Percentiles rank a stretch among this genome's conserved stretches.
Conservation (phyloP, 2,329 filamentous ascomycete species). For the Aspergillus luchuensis region DNA sequence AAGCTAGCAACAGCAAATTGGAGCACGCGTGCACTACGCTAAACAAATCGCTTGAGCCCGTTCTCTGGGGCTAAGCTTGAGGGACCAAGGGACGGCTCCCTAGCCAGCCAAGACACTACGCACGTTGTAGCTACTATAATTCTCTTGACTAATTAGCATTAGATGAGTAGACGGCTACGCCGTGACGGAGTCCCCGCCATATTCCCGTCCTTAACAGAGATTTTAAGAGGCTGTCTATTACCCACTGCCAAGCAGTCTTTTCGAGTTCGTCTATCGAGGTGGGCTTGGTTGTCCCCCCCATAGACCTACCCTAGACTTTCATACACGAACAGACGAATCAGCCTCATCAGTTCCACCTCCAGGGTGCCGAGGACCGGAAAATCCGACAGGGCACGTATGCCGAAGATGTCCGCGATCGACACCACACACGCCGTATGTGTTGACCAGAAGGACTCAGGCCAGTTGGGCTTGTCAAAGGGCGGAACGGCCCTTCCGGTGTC, state of each 20-base stretch:
- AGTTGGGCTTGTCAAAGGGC: not conserved
- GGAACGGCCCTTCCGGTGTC: constrained; percentile 4
- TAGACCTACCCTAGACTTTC: not conserved
- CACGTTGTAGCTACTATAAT: not conserved
- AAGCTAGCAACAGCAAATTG: not conserved
- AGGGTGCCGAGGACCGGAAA: not conserved
- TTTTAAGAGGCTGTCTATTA: not conserved
- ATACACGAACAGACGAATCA: constrained; percentile 4
- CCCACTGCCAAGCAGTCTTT: constrained; percentile 6
- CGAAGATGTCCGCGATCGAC: constrained; percentile 5
- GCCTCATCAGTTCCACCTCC: not conserved
- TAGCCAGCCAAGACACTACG: not conserved
- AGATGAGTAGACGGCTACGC: not conserved
- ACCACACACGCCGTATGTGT: not conserved
- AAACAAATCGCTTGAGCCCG: not conserved
- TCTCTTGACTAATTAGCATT: not conserved
- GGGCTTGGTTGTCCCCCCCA: constrained; percentile 6
- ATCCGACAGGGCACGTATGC: not conserved
- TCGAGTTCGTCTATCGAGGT: constrained; percentile 5
- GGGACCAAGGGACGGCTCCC: constrained; percentile 2
- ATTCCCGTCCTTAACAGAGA: not conserved
- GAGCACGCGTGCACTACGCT: not conserved
- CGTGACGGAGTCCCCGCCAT: not conserved
- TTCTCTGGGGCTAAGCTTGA: not conserved
- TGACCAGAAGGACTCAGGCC: not conserved